Base-by-base conservation (phyloP, 331 rosid species). In the Rosa hybrid region DNA sequence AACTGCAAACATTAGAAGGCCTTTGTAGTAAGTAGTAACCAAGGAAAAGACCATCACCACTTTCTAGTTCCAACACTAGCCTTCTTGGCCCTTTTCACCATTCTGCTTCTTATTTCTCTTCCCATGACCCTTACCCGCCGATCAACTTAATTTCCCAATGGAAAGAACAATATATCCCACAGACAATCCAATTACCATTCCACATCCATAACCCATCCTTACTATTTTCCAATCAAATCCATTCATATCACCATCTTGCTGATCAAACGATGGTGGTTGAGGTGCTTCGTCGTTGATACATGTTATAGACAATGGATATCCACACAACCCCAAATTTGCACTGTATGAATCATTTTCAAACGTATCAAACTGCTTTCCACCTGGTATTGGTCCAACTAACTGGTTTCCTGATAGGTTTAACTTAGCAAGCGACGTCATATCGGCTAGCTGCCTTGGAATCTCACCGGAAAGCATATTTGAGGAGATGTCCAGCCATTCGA, bases 401-500 rank as follows among this genome's bases (percentile, higher is more conserved):
- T 21, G 20, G 30, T 82, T 77, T 20, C 20, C 0, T 4, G 82
- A 82, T 21, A 82, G 69, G 25, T 82, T 77, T 17, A 82, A 39
- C 17, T 21, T 0, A 20, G 0, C 7, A 7, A 77, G 82, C 9
- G n/a, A 34, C 0, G 17, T 13, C 17, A 81, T 4, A 34, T 70
- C 30, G 4, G 25, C 27, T 45, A 77, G 44, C 8, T 60, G 49
- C 13, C 8, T 17, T 1, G 78, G 85, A 63, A 82, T 77, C 34
- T 23, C 4, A 6, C 78, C 64, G 0, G 0, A 8, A 0, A 81
- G 77, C 44, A 6, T 46, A 6, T 81, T 81, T 42, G 84, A 42
- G 48, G 84, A 81, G 65, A 81, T 48, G n/a, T 81, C 74, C 44
- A 76, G 21, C 72, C 81, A 75, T 70, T 76, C 81, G 6, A 81